Percentiles rank a stretch among this genome's conserved stretches.
These are phyloP conservation scores for Nitzschia palea DNA, from an alignment of 108 stramenopile species.

Conservation along the genomic window DNA sequence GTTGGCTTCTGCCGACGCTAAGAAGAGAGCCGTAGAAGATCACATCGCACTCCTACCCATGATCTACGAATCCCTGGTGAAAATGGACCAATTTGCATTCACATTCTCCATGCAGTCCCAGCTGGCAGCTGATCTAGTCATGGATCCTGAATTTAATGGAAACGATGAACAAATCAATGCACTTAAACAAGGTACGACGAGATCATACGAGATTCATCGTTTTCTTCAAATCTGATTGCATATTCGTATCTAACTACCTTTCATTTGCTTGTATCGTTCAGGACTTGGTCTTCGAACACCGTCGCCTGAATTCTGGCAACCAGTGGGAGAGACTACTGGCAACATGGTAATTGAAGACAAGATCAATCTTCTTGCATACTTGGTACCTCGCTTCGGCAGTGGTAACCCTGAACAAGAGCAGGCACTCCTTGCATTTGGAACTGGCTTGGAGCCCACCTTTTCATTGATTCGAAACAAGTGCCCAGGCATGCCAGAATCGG, in stretches of 20 bases:
- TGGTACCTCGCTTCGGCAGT: constrained; percentile 84
- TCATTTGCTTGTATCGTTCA: constrained; percentile 17
- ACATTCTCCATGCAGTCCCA: constrained; percentile 90
- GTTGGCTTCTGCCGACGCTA: constrained; percentile 18
- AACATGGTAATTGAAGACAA: constrained; percentile 85
- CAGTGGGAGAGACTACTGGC: constrained; percentile 80
- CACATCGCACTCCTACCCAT: constrained; percentile 68
- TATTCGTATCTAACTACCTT: neutral
- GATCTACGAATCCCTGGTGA: constrained; percentile 78
- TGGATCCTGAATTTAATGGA: constrained; percentile 73
- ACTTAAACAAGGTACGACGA: constrained; percentile 72
- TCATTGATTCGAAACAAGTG: constrained; percentile 66
- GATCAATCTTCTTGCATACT: constrained; percentile 80
- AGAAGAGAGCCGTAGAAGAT: constrained; percentile 44
- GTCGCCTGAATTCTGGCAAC: constrained; percentile 82
- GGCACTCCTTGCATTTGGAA: constrained; percentile 64
- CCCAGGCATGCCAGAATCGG: constrained; percentile 57
- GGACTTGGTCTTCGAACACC: constrained; percentile 82
- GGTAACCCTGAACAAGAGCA: constrained; percentile 67
- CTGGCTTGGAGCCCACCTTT: constrained; percentile 76
- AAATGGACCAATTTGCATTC: constrained; percentile 90
- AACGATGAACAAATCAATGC: constrained; percentile 80
- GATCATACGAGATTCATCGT: neutral
- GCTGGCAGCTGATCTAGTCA: constrained; percentile 77
- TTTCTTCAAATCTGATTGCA: neutral